Conservation (phyloP, 495 filamentous ascomycete genomes). For the Neurospora sp. region DNA sequence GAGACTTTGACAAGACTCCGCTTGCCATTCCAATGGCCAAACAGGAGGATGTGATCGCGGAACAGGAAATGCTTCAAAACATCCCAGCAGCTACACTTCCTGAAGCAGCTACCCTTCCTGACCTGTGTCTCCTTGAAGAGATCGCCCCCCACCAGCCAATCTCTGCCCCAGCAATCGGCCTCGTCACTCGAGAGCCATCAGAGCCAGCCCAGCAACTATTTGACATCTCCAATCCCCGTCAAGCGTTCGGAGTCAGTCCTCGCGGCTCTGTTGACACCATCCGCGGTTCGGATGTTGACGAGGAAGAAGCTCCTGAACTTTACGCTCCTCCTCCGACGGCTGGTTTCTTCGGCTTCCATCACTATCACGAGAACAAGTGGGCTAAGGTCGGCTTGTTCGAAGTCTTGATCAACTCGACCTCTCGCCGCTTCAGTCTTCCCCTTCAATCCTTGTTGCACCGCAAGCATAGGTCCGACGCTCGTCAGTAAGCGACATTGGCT, state of each 20-base stretch:
- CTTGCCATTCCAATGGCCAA: not conserved
- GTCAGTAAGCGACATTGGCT: not conserved
- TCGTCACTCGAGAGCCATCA: not conserved
- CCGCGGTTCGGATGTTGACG: conserved; percentile 2
- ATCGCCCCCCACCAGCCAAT: not conserved
- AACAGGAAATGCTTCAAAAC: not conserved
- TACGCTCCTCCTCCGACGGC: conserved; percentile 25
- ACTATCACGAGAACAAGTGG: conserved; percentile 19
- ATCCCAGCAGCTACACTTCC: not conserved
- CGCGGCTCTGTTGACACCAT: conserved; percentile 16
- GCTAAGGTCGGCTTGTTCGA: conserved; percentile 24
- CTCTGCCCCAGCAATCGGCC: not conserved
- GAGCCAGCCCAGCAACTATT: not conserved
- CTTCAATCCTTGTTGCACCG: conserved; percentile 2
- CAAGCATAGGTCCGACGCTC: not conserved
- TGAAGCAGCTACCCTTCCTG: not conserved
- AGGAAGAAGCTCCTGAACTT: not conserved
- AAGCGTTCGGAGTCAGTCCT: not conserved
- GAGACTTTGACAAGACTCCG: not conserved
- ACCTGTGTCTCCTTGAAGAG: not conserved
- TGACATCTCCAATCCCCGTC: not conserved
- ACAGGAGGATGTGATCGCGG: not conserved
- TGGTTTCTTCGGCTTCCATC: conserved; percentile 27
- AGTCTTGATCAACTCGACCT: conserved; percentile 14
- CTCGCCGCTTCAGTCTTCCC: conserved; percentile 15